Base-by-base conservation (phyloP, 768 basidiomycete genomes). In the Agrocybe praecox region DNA sequence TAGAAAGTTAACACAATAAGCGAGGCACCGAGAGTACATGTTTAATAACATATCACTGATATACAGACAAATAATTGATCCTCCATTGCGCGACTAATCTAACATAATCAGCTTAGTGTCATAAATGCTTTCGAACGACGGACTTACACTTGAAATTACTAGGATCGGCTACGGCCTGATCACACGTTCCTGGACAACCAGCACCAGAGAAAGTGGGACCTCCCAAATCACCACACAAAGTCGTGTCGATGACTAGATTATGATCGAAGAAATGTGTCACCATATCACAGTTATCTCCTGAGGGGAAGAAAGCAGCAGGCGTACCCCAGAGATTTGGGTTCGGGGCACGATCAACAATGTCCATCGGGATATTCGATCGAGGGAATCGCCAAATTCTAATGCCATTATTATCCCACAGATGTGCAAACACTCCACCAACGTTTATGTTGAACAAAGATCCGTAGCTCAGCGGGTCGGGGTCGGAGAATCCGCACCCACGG, bases 371-470 rank as follows among this genome's bases (percentile, higher is more conserved):
- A 6, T 4, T 26, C 9, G 51, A 42, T n/a, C 51, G 40, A 23
- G 51, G 51, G 40, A 52, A 52, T n/a, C 40, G 24, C 51, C 51
- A 52, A 11, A 52, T 52, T 12, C 43, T 42, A 24, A 52, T 52
- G 3, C 51, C 51, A 17, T 10, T 24, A 6, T 42, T 42, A 26
- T 52, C 43, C 51, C 51, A 52, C 51, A 52, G 26, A 42, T 42
- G 43, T 2, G 51, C 51, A 18, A 52, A 52, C 15, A 42, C 51
- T 12, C 51, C 51, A 2, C 51, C 51, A 2, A 36, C 51, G 40
- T 44, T 44, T 12, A 42, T 44, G 36, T 36, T 42, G 21, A 52
- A 52, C 15, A 23, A 22, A 0, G 36, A 44, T 8, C 51, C 51
- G 21, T 52, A 52, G 11, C 34, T 42, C 8, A 44, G 22, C 6